phyloP scores from a whole-genome alignment of 2,329 filamentous ascomycete genomes.

The Epicoccum sorghinum region DNA sequence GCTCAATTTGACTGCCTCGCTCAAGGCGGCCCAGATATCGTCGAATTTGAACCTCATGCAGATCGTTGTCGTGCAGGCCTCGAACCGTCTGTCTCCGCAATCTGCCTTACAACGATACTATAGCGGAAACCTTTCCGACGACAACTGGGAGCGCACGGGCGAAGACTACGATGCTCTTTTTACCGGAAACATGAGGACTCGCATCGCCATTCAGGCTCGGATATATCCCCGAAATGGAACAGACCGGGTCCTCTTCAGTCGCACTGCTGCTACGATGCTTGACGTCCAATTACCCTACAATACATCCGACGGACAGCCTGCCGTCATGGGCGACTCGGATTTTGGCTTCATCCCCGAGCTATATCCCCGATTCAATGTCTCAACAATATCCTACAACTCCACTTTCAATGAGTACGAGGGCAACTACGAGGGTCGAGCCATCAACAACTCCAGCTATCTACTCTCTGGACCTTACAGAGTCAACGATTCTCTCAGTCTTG shows the following conservation, averaged over 20 bases:
- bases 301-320: constrained; percentile 61
- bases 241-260: constrained; percentile 49
- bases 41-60: constrained; percentile 81
- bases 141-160: constrained; percentile 66
- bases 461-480: constrained; percentile 76
- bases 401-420: constrained; percentile 48
- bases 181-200: constrained; percentile 57
- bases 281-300: constrained; percentile 68
- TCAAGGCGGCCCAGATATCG: constrained; percentile 82
- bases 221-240: constrained; percentile 73
- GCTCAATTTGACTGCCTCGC: constrained; percentile 78
- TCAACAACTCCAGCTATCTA: constrained; percentile 62
- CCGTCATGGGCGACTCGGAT: constrained; percentile 65
- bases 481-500: constrained; percentile 74
- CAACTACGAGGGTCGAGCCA: constrained; percentile 49
- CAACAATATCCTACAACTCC: constrained; percentile 39
- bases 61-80: constrained; percentile 73
- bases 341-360: constrained; percentile 74
- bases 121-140: constrained; percentile 58
- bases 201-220: constrained; percentile 70
- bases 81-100: constrained; percentile 66
- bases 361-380: constrained; percentile 80
- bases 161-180: constrained; percentile 76
- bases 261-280: constrained; percentile 55
- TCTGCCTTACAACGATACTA: constrained; percentile 58